Evolutionary conservation across 495 filamentous ascomycete species (phyloP).

Genomic region (Penicillium maclennaniae): DNA sequence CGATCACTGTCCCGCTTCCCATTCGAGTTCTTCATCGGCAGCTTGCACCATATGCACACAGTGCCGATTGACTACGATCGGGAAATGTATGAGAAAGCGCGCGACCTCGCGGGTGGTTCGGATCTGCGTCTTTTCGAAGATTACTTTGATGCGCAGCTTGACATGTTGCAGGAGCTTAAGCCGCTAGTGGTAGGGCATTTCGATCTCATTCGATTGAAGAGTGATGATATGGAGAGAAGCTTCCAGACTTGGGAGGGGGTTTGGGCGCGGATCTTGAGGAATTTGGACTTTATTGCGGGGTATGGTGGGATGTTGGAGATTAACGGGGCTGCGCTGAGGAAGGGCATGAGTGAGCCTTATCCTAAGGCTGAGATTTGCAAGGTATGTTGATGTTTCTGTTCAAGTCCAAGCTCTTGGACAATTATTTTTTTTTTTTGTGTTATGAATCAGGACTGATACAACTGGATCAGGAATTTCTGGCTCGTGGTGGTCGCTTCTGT

Average conservation of each 20-base stretch:
- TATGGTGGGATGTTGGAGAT: constrained; percentile 85
- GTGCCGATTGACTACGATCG: constrained; percentile 87
- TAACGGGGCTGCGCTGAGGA: constrained; percentile 80
- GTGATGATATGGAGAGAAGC: constrained; percentile 58
- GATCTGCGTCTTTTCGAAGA: constrained; percentile 71
- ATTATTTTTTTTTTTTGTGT: not conserved
- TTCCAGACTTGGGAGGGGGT: constrained; percentile 55
- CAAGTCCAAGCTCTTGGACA: constrained; percentile 1
- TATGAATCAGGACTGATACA: constrained; percentile 7
- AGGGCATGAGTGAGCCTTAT: constrained; percentile 89
- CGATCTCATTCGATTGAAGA: constrained; percentile 81
- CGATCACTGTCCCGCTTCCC: constrained; percentile 54
- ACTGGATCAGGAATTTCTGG: constrained; percentile 49
- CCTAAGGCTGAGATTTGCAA: constrained; percentile 73
- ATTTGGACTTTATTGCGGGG: constrained; percentile 62
- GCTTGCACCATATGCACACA: constrained; percentile 79
- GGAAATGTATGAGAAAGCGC: constrained; percentile 61
- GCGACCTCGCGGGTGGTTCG: constrained; percentile 51
- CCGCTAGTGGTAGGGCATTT: constrained; percentile 90
- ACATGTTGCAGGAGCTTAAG: constrained; percentile 68
- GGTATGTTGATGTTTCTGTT: constrained; percentile 41
- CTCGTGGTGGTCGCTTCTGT: constrained; percentile 73
- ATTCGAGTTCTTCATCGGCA: constrained; percentile 87
- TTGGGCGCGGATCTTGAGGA: constrained; percentile 69
- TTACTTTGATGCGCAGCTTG: constrained; percentile 84